Evolutionary conservation across 176 grass and related monocot species (phyloP).

Genomic region (Metroxylon sagu): DNA sequence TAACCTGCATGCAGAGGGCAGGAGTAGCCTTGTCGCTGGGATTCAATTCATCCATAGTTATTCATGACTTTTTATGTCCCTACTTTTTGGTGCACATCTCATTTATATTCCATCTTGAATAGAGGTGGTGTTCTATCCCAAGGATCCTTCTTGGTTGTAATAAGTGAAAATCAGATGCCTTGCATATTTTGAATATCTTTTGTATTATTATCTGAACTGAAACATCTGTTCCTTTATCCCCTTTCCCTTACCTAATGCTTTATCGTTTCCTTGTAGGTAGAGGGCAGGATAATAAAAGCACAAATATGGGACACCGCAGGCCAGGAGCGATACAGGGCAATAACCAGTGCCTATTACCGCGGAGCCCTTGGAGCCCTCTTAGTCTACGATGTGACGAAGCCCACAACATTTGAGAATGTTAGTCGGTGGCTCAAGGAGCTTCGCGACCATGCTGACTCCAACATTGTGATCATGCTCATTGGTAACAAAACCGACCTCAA

Average conservation of each 20-base stretch:
- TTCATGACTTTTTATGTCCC: no score
- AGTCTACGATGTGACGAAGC: constrained; percentile 9
- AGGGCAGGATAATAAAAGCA: constrained; percentile 2
- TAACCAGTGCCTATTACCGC: constrained; percentile 8
- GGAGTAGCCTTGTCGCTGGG: no score
- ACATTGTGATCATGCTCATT: constrained; percentile 4
- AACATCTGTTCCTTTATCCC: background rate
- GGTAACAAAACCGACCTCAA: constrained; percentile 9
- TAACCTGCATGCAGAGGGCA: no score
- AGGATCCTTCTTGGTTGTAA: no score
- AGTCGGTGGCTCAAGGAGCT: constrained; percentile 12
- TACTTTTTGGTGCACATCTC: no score
- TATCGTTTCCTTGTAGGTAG: background rate
- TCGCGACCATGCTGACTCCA: constrained; percentile 8
- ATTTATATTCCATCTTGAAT: no score
- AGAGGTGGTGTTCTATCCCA: no score
- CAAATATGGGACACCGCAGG: constrained; percentile 16
- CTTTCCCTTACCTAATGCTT: background rate
- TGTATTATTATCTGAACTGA: no score
- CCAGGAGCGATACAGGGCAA: constrained; percentile 10
- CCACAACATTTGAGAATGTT: constrained; percentile 1
- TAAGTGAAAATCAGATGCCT: no score
- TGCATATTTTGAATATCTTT: no score
- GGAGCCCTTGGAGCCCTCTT: constrained; percentile 4
- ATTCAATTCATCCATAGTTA: no score